A percentile compares a stretch with the other conserved stretches of the same genome.
Conservation (phyloP, 257 asterid species). For the Jacaranda mimosifolia region DNA sequence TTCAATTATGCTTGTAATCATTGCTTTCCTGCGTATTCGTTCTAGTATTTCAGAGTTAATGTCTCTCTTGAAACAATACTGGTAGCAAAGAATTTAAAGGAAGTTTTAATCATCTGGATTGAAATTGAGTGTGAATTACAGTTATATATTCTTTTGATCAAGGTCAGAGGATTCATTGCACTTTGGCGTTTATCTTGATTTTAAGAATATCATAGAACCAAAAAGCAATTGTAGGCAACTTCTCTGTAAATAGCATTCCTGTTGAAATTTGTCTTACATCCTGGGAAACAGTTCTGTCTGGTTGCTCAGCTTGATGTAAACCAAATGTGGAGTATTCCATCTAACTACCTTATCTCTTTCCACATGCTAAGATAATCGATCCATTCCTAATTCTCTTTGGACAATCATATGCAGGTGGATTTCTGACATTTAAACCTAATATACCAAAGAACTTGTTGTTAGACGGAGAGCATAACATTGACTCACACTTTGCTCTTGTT, state of each 20-base stretch:
- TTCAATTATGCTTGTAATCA: neutral
- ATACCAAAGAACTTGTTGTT: constrained; percentile 92
- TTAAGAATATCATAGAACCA: neutral
- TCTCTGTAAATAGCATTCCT: neutral
- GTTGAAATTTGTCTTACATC: neutral
- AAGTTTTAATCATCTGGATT: no score
- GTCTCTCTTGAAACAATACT: neutral
- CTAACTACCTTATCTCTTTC: constrained; percentile 28
- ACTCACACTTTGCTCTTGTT: constrained; percentile 90
- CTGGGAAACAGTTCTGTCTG: constrained; percentile 1
- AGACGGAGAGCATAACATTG: constrained; percentile 85
- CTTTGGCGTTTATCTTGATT: neutral
- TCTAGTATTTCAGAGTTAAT: neutral
- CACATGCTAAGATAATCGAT: neutral
- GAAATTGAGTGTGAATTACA: neutral
- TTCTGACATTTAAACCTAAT: constrained; percentile 82
- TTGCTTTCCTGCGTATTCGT: neutral
- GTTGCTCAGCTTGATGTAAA: constrained; percentile 22
- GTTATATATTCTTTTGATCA: neutral
- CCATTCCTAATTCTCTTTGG: constrained; percentile 28
- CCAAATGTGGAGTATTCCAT: constrained; percentile 2
- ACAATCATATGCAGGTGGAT: constrained; percentile 77
- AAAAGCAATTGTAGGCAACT: neutral
- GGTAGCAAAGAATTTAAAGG: neutral
- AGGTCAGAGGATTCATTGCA: neutral